Evolutionary conservation across 2,329 filamentous ascomycete genomes (phyloP).

Genomic region (Fusarium verrucosum): DNA sequence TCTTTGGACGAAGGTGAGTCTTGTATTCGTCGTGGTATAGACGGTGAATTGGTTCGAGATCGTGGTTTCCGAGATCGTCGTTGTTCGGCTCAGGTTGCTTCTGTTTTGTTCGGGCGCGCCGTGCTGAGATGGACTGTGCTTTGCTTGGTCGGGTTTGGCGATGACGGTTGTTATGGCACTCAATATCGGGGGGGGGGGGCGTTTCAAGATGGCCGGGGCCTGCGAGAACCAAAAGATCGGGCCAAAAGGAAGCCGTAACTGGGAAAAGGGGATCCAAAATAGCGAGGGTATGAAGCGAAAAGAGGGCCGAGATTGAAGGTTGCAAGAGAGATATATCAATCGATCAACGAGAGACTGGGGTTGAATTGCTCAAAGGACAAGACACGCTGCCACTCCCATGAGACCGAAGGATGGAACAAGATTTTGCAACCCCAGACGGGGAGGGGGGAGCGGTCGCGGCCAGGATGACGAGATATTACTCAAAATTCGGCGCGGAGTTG

Average conservation of each 20-base stretch:
- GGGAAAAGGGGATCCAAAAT: conserved; percentile 34
- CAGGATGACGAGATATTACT: conserved; percentile 35
- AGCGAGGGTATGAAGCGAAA: conserved; percentile 40
- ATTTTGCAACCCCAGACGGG: conserved; percentile 31
- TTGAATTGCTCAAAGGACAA: conserved; percentile 8
- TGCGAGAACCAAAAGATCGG: conserved; percentile 34
- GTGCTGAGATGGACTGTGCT: conserved; percentile 14
- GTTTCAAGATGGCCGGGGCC: conserved; percentile 45
- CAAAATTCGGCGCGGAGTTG: conserved; percentile 30
- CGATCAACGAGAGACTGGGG: conserved; percentile 42
- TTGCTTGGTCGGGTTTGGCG: conserved; percentile 24
- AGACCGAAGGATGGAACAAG: conserved; percentile 28
- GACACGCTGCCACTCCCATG: conserved; percentile 10
- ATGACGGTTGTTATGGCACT: conserved; percentile 37
- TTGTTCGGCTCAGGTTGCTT: conserved; percentile 15
- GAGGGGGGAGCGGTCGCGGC: conserved; percentile 20
- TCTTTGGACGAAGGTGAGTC: neutral
- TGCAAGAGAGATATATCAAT: conserved; percentile 30
- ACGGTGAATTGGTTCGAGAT: conserved; percentile 7
- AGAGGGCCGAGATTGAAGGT: conserved; percentile 9
- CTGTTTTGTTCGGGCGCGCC: conserved; percentile 35
- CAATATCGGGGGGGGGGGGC: conserved; percentile 37
- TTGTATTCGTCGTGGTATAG: neutral
- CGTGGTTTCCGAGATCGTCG: conserved; percentile 19
- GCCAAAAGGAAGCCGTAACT: conserved; percentile 29